Conservation (phyloP, 1,139 yeast genomes). For the Geotrichum aggregatum region DNA sequence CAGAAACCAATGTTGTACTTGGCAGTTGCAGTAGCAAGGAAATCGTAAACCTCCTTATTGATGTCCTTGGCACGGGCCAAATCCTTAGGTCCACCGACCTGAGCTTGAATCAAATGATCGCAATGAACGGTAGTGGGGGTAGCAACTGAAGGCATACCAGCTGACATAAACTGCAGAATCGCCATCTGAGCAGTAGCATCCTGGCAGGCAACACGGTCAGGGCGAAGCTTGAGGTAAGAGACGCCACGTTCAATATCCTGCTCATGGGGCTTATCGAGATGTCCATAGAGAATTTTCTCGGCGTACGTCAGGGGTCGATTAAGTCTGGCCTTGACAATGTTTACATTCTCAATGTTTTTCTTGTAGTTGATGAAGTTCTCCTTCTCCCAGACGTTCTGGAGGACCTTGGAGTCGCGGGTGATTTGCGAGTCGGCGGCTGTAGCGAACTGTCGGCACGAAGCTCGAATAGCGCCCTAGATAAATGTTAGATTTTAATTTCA, state of each 20-base stretch:
- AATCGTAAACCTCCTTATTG: slow-evolving; percentile 96
- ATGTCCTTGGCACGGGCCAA: slow-evolving; percentile 86
- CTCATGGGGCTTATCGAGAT: slow-evolving; percentile 90
- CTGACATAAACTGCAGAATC: slow-evolving; percentile 95
- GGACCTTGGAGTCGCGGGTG: slow-evolving; percentile 87
- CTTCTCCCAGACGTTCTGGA: slow-evolving; percentile 84
- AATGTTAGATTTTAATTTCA: background rate
- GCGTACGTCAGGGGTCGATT: slow-evolving; percentile 95
- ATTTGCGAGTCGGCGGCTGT: slow-evolving; percentile 57
- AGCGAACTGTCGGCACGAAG: slow-evolving; percentile 60
- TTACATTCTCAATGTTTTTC: slow-evolving; percentile 62
- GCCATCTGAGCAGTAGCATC: slow-evolving; percentile 99
- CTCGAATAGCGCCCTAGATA: slow-evolving; percentile 18
- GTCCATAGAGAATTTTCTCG: slow-evolving; percentile 93
- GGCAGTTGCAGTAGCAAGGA: slow-evolving; percentile 89
- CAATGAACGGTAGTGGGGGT: slow-evolving; percentile 98
- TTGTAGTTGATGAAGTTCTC: slow-evolving; percentile 60
- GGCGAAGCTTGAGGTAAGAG: slow-evolving; percentile 93
- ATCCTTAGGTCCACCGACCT: slow-evolving; percentile 88
- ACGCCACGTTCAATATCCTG: slow-evolving; percentile 96
- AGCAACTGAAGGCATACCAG: slow-evolving; percentile 89
- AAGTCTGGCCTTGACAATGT: slow-evolving; percentile 81
- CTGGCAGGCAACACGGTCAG: slow-evolving; percentile 99
- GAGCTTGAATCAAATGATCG: slow-evolving; percentile 98
- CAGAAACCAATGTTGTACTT: slow-evolving; percentile 98